Evolutionary conservation across 805 yeast genomes (phyloP).

Genomic region (Saturnispora saitoi): DNA sequence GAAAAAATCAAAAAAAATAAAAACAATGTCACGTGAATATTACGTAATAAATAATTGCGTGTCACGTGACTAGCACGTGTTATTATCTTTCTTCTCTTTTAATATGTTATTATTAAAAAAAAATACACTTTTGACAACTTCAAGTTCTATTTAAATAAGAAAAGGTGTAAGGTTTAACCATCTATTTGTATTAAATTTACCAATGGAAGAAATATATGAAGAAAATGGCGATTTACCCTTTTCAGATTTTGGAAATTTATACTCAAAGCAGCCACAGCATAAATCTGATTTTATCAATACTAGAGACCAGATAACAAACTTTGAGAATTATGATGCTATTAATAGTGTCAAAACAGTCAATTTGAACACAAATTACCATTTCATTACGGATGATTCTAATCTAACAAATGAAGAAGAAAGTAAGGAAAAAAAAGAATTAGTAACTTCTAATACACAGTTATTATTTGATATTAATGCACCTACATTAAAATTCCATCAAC

Average conservation of each 20-base stretch:
- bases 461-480: background rate
- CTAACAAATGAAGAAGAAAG: background rate
- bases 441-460: background rate
- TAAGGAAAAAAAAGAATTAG: background rate
- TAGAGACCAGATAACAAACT: background rate
- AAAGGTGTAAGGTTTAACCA: too few relatives aligned
- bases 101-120: background rate
- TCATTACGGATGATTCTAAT: background rate
- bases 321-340: background rate
- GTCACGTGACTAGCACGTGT: background rate
- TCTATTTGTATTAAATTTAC: background rate
- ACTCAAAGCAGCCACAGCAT: background rate
- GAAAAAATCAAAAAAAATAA: too few relatives aligned
- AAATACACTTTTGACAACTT: background rate
- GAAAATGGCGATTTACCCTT: background rate
- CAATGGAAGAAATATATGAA: background rate
- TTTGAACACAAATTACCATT: background rate
- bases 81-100: background rate
- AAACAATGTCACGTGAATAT: background rate
- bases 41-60: background rate
- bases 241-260: background rate
- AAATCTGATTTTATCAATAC: background rate
- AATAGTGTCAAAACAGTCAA: background rate
- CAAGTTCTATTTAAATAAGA: too few relatives aligned
- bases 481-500: constrained; percentile 2